Evolutionary conservation across 1,139 yeast genomes (phyloP), one percentile per base, ranked within the genome.

Genomic region (Komagataea norvegica): DNA sequence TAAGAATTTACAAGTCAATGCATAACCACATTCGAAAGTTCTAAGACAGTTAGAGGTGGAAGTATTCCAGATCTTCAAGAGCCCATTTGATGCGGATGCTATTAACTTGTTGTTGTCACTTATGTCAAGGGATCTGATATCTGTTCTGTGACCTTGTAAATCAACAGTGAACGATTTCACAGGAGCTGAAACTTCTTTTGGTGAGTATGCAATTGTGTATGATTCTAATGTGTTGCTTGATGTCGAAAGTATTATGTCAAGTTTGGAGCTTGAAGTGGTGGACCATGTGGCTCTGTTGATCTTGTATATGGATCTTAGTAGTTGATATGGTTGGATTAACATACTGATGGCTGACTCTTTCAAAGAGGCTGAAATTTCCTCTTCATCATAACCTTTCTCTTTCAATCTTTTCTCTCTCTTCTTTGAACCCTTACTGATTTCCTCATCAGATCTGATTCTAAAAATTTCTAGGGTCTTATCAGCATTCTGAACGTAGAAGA

Each of bases 31-130:
- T 26, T 82, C 88, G 55, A 91, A 83, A 0, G 95, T 83, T 54
- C 98, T 72, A 40, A 91, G 71, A 47, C 95, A 93, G 44, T 77
- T 75, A 23, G 68, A 69, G 1, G 93, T 79, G 44, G 72, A 70
- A 31, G 84, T 60, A 55, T 91, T 93, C 96, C 96, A 89, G 23
- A 93, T 70, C 56, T 91, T 93, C 44, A 91, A 64, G 48, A 77
- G 75, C 9, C 97, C 96, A 54, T 88, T 87, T 1, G 96, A 83
- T 1, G 95, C 96, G 5, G 96, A 82, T 3, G 91, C 95, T 32
- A 89, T 65, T 47, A 91, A 65, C 55, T 77, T 79, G 55, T 81
- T 77, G 61, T 89, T 96, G 31, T 79, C 75, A 35, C 95, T 82
- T 27, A 93, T 68, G 48, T 88, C 89, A 57, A 86, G 66, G 6